Conservation (phyloP, 805 yeast genomes). For the Schwanniomyces pseudopolymorphus region DNA sequence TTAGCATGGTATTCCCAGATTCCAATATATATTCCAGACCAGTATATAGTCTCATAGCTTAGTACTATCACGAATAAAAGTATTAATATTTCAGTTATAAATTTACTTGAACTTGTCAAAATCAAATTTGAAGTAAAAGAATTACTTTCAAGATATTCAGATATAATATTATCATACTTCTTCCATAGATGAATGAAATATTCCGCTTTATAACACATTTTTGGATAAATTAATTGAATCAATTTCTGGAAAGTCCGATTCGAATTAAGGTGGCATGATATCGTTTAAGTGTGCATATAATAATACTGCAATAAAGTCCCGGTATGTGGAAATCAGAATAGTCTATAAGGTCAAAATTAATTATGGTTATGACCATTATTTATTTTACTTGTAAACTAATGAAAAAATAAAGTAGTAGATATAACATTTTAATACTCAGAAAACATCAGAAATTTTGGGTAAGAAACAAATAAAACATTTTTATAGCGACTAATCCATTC, state of each 20-base stretch:
- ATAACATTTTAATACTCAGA: no score
- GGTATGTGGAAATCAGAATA: no score
- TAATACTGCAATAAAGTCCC: no score
- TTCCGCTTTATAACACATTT: background rate
- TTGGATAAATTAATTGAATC: no score
- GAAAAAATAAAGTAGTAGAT: no score
- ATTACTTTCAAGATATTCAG: conserved; percentile 7
- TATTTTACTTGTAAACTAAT: no score
- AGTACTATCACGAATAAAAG: conserved; percentile 22
- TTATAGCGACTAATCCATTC: no score
- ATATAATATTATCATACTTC: background rate
- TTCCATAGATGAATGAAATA: background rate
- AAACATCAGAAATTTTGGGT: no score
- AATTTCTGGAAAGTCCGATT: background rate
- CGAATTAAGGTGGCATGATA: background rate
- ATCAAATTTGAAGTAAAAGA: conserved; percentile 24
- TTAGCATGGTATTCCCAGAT: conserved; percentile 54
- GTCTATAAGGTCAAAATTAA: background rate
- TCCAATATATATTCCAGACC: conserved; percentile 41
- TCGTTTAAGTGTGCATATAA: background rate
- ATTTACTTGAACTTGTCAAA: conserved; percentile 22
- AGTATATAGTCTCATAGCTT: conserved; percentile 42
- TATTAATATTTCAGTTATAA: conserved; percentile 28
- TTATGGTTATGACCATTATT: no score
- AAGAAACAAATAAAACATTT: no score